Conservation (phyloP, 2,329 filamentous ascomycete genomes). For the Zymoseptoria pseudotritici region DNA sequence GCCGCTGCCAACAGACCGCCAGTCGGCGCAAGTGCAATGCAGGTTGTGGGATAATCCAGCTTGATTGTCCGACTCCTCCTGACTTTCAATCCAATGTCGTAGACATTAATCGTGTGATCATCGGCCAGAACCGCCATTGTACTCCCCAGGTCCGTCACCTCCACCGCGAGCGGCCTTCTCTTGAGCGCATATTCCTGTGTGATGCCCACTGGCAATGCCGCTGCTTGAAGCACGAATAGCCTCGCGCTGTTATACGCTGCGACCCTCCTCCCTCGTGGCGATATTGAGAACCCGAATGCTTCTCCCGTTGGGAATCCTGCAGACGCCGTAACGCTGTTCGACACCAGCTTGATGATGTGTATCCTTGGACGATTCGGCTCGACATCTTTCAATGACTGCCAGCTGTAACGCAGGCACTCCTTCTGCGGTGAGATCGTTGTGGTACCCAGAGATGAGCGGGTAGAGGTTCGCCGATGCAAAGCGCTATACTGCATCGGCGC, state of each 20-base stretch:
- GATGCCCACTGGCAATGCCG: constrained; percentile 49
- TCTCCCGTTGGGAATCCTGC: constrained; percentile 60
- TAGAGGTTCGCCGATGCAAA: constrained; percentile 12
- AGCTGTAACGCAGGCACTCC: constrained; percentile 31
- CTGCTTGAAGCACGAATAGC: constrained; percentile 69
- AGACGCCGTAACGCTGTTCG: constrained; percentile 72
- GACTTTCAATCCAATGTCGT: constrained; percentile 57
- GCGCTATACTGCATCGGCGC: constrained; percentile 12
- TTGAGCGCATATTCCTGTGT: constrained; percentile 71
- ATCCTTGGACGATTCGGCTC: constrained; percentile 32
- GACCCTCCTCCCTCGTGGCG: constrained; percentile 64
- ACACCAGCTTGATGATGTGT: constrained; percentile 66
- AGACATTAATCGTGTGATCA: constrained; percentile 76
- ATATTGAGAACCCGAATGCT: constrained; percentile 76
- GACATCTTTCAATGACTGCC: constrained; percentile 31
- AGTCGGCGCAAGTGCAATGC: constrained; percentile 72
- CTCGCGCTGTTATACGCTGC: constrained; percentile 80
- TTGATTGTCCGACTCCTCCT: constrained; percentile 61
- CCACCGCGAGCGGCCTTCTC: constrained; percentile 65
- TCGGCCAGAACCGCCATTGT: constrained; percentile 71
- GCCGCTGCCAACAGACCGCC: constrained; percentile 77
- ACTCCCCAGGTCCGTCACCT: constrained; percentile 69
- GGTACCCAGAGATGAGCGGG: constrained; percentile 15
- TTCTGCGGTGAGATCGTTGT: constrained; percentile 25
- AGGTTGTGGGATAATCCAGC: constrained; percentile 67